These are phyloP conservation scores for Yamagishiella unicocca DNA, from an alignment of 139 green algal genomes.

Conservation along the genomic window DNA sequence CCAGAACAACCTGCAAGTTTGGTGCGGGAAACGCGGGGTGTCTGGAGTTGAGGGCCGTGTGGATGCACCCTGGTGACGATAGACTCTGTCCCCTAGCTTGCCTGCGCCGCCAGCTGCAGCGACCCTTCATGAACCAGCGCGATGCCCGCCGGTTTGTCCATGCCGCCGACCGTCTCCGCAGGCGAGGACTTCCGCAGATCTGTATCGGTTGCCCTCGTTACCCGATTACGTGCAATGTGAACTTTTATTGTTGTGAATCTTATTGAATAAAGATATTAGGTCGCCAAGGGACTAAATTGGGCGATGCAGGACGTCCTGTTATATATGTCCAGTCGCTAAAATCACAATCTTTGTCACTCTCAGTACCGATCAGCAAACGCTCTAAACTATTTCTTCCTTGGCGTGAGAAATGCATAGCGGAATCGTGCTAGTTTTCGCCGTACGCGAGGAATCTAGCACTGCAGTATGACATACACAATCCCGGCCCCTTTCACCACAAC, in stretches of 20 bases:
- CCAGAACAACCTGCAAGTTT: neutral
- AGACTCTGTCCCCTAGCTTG: neutral
- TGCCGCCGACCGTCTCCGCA: neutral
- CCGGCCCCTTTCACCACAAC: too few species aligned
- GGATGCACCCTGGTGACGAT: neutral
- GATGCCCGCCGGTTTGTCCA: neutral
- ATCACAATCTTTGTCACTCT: too few species aligned
- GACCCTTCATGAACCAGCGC: neutral
- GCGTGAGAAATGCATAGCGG: too few species aligned
- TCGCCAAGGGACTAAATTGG: too few species aligned
- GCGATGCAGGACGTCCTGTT: too few species aligned
- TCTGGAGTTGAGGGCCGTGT: neutral
- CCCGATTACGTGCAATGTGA: neutral
- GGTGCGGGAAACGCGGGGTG: neutral
- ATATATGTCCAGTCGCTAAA: too few species aligned
- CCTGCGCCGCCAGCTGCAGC: slow-evolving; percentile 12
- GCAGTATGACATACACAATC: too few species aligned
- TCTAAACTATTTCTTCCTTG: too few species aligned
- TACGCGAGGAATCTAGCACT: too few species aligned
- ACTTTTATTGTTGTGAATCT: neutral
- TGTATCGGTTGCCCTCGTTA: neutral
- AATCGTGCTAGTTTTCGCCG: too few species aligned
- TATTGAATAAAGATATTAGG: neutral
- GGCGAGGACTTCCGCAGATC: too few species aligned
- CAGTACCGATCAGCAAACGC: too few species aligned